Conservation (phyloP, 2,329 filamentous ascomycete genomes). For the Botryotinia narcissicola region DNA sequence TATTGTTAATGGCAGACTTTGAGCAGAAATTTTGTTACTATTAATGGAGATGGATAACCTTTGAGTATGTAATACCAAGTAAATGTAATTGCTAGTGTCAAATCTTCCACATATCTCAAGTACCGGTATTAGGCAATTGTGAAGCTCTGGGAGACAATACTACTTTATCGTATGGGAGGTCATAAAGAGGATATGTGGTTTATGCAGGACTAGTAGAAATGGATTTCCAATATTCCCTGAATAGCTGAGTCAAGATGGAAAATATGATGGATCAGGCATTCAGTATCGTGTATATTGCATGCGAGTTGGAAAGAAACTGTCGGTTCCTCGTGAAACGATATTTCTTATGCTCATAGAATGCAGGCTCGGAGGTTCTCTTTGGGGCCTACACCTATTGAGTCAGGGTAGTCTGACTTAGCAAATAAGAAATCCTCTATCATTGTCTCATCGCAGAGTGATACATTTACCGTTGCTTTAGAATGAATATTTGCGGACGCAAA, state of each 20-base stretch:
- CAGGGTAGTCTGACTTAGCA: no score
- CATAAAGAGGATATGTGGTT: neutral
- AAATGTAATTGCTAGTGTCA: neutral
- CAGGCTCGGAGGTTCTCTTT: neutral
- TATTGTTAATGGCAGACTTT: neutral
- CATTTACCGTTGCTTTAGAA: no score
- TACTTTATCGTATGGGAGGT: neutral
- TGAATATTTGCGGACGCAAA: no score
- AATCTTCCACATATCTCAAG: neutral
- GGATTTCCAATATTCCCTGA: accelerated
- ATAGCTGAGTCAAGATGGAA: neutral
- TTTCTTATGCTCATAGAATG: neutral
- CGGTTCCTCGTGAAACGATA: neutral
- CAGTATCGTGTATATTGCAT: neutral
- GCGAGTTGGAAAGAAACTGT: neutral
- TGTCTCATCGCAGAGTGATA: no score
- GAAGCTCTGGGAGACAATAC: neutral
- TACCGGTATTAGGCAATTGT: neutral
- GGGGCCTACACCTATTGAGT: no score
- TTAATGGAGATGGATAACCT: no score
- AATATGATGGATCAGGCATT: neutral
- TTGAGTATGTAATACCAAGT: neutral
- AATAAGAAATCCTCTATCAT: no score
- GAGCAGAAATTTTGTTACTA: neutral
- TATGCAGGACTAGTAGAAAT: neutral